Conservation (phyloP, 108 stramenopile genomes). For the Skeletonema grethae region DNA sequence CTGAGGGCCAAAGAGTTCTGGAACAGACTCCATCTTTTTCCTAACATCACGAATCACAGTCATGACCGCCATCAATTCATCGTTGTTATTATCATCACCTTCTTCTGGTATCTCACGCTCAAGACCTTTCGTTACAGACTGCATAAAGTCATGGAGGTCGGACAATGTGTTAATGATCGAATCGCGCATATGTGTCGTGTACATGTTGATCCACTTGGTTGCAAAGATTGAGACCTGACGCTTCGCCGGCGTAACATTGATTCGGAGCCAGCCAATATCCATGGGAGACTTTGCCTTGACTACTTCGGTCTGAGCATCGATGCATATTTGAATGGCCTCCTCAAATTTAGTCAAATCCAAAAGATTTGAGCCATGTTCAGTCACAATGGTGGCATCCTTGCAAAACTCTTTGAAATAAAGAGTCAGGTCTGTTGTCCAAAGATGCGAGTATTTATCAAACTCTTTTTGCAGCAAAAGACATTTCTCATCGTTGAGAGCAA, state of each 20-base stretch:
- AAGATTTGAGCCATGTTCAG: constrained; percentile 51
- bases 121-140: constrained; percentile 53
- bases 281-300: constrained; percentile 43
- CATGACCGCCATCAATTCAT: constrained; percentile 79
- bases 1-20: constrained; percentile 80
- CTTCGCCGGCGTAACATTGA: constrained; percentile 82
- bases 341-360: constrained; percentile 83
- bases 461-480: constrained; percentile 64
- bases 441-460: constrained; percentile 69
- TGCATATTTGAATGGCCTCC: constrained; percentile 70
- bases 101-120: constrained; percentile 56
- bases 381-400: constrained; percentile 62
- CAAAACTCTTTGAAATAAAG: constrained; percentile 73
- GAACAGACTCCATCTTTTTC: constrained; percentile 64
- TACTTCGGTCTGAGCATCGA: constrained; percentile 68
- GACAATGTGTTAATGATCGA: constrained; percentile 60
- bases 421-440: constrained; percentile 81
- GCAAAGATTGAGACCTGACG: constrained; percentile 65
- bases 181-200: constrained; percentile 63
- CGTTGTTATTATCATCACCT: constrained; percentile 52
- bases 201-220: constrained; percentile 70
- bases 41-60: constrained; percentile 82
- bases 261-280: constrained; percentile 87
- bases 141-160: constrained; percentile 71
- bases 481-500: constrained; percentile 58